phyloP scores from a whole-genome alignment of 2,329 filamentous ascomycete genomes.

The Fusarium falciforme region DNA sequence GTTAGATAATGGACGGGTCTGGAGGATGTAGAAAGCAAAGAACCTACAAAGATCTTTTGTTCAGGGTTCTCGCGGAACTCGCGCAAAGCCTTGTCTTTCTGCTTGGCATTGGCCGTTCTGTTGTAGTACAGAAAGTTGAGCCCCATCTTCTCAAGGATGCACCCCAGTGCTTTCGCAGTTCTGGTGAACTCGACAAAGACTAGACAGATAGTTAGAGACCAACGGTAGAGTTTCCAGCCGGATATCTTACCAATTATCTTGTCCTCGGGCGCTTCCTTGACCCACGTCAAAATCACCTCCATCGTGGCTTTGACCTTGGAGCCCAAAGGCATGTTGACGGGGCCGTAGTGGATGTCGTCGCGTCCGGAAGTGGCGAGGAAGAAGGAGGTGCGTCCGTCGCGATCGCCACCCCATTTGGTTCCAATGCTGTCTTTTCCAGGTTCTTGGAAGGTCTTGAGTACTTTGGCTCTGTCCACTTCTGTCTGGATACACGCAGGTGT shows the following conservation, averaged over 20 bases:
- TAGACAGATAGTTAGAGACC: slow-evolving; percentile 10
- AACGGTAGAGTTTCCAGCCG: no score
- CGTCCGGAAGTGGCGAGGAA: slow-evolving; percentile 34
- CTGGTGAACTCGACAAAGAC: slow-evolving; percentile 53
- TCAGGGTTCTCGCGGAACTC: slow-evolving; percentile 34
- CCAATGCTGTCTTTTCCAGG: slow-evolving; percentile 42
- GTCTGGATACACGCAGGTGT: background rate
- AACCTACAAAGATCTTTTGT: slow-evolving; percentile 51
- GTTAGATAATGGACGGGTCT: background rate
- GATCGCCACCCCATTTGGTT: slow-evolving; percentile 8
- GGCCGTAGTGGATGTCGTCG: background rate
- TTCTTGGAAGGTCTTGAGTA: background rate
- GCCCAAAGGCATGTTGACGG: slow-evolving; percentile 34
- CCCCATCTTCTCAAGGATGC: slow-evolving; percentile 44
- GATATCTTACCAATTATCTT: slow-evolving; percentile 52
- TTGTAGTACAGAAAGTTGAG: slow-evolving; percentile 54
- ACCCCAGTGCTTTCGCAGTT: slow-evolving; percentile 49
- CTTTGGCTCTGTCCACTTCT: fast-evolving
- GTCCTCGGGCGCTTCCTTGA: slow-evolving; percentile 45
- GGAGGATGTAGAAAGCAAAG: no score
- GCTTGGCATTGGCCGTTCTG: slow-evolving; percentile 31
- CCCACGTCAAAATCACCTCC: slow-evolving; percentile 49
- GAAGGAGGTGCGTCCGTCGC: slow-evolving; percentile 22
- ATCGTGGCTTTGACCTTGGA: slow-evolving; percentile 49
- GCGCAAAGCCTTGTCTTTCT: slow-evolving; percentile 32